Evolutionary conservation across 2,329 filamentous ascomycete genomes (phyloP).

Genomic region (Paracamarosporium sp.): DNA sequence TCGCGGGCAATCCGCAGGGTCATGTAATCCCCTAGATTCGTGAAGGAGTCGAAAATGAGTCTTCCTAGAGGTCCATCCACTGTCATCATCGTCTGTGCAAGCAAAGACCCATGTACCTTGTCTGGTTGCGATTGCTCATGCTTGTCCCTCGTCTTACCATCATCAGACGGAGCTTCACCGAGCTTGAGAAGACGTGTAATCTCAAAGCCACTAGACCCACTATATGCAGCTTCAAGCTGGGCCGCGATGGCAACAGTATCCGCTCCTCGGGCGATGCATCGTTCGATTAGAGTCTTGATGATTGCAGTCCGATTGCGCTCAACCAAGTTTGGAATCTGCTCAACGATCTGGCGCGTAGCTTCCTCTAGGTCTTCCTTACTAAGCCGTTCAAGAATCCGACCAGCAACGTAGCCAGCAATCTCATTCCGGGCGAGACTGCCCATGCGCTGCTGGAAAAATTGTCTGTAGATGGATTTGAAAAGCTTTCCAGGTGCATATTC

Average conservation of each 20-base stretch:
- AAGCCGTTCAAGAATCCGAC: conserved; percentile 80
- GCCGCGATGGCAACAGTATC: conserved; percentile 63
- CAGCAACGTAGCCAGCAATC: conserved; percentile 85
- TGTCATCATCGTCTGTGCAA: conserved; percentile 79
- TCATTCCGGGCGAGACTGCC: conserved; percentile 86
- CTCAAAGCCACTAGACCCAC: conserved; percentile 56
- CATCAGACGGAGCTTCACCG: conserved; percentile 54
- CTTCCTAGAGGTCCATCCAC: conserved; percentile 73
- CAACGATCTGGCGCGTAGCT: conserved; percentile 73
- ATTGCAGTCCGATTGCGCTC: conserved; percentile 78
- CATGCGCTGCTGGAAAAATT: conserved; percentile 80
- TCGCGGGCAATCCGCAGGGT: conserved; percentile 70
- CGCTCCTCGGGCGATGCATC: conserved; percentile 73
- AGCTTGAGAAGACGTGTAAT: conserved; percentile 67
- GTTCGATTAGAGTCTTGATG: conserved; percentile 81
- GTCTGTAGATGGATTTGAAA: conserved; percentile 86
- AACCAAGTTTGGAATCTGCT: conserved; percentile 75
- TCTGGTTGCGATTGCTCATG: conserved; percentile 45
- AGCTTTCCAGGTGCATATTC: conserved; percentile 81
- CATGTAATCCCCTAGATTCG: conserved; percentile 58
- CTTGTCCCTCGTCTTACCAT: conserved; percentile 38
- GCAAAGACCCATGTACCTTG: conserved; percentile 81
- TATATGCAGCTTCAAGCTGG: conserved; percentile 65
- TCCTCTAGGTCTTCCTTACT: conserved; percentile 84
- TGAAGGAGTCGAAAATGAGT: conserved; percentile 69